Base-by-base conservation (phyloP, 352 stramenopile genomes). In the Elongisporangium prolatum region DNA sequence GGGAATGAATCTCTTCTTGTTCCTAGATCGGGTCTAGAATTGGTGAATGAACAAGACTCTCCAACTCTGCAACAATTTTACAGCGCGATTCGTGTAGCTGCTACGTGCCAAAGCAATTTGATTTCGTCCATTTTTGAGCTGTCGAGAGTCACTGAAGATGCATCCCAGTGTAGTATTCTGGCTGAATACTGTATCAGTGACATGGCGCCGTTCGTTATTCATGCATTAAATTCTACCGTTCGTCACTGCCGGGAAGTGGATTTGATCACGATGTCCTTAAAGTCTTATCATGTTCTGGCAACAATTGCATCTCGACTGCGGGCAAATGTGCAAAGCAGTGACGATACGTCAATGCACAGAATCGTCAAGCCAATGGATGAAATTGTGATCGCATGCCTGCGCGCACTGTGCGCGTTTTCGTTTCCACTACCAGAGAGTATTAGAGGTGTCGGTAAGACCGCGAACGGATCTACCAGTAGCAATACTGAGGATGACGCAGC, bases 1-100 rank as follows among this genome's bases (percentile, higher is more conserved):
- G 67, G 71, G 0, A 59, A 52, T 2, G 79, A 89, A 4, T 53
- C 69, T 16, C 56, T 75, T 10, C 59, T 77, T 0, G 63, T 69
- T 5, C 64, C 75, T 21, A 82, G 86, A 2, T 93, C 78, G 0
- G 84, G 82, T 18, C 75, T 95, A 7, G 86, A 95, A 48, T 63
- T 91, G 21, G 50, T 93, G 10, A 93, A 95, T 57, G 86, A 95
- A 21, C 80, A 91, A 68, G 86, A 95, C 21, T 75, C 80, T 9
- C 86, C 86, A 14, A 55, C 78, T 10, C 63, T 93, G 16, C 86
- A 93, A 58, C 82, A 77, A 44, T 93, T 93, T 61, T 93, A 88
- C 63, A 75, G 72, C 44, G 83, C 82, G 34, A 75, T 95, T n/a
- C 86, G 86, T 18, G 75, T 95, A 21, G 80, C 84, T 8, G 65